Conservation (phyloP, 768 basidiomycete genomes). For the Suillus sp. region DNA sequence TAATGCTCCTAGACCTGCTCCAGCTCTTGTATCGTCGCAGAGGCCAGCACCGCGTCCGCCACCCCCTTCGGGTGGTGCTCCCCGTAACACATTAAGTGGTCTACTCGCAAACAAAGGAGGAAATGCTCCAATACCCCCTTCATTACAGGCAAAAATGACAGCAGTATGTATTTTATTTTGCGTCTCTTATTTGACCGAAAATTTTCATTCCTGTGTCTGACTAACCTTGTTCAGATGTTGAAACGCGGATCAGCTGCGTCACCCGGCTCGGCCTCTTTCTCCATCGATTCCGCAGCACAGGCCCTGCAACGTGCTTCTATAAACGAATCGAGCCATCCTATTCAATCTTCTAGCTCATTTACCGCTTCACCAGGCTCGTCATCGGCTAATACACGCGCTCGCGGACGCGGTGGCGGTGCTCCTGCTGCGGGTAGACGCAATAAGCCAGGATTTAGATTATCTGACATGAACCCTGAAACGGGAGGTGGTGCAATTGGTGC, state of each 20-base stretch:
- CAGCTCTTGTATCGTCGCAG: slow-evolving; percentile 11
- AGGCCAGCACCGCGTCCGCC: slow-evolving; percentile 19
- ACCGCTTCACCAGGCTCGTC: slow-evolving; percentile 31
- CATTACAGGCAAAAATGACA: slow-evolving; percentile 92
- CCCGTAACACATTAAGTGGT: slow-evolving; percentile 36
- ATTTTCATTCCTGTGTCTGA: slow-evolving; percentile 21
- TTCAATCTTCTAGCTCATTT: slow-evolving; percentile 39
- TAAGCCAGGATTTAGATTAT: slow-evolving; percentile 62
- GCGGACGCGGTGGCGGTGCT: slow-evolving; percentile 35
- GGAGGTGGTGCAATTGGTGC: slow-evolving; percentile 61
- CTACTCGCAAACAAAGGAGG: slow-evolving; percentile 47
- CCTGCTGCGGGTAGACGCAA: slow-evolving; percentile 44
- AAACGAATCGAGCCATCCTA: slow-evolving; percentile 30
- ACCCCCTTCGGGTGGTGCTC: slow-evolving; percentile 21
- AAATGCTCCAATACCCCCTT: slow-evolving; percentile 80
- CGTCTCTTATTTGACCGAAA: neutral
- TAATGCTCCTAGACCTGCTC: slow-evolving; percentile 10
- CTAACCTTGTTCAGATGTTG: slow-evolving; percentile 43
- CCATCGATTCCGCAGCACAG: slow-evolving; percentile 45
- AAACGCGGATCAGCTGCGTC: slow-evolving; percentile 38
- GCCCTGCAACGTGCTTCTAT: slow-evolving; percentile 41
- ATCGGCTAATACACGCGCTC: slow-evolving; percentile 2
- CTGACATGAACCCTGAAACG: slow-evolving; percentile 55
- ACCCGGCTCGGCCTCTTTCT: slow-evolving; percentile 27
- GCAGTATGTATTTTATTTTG: slow-evolving; percentile 53